Evolutionary conservation across 345 rosid species (phyloP).

Genomic region (Streptanthus diversifolius): DNA sequence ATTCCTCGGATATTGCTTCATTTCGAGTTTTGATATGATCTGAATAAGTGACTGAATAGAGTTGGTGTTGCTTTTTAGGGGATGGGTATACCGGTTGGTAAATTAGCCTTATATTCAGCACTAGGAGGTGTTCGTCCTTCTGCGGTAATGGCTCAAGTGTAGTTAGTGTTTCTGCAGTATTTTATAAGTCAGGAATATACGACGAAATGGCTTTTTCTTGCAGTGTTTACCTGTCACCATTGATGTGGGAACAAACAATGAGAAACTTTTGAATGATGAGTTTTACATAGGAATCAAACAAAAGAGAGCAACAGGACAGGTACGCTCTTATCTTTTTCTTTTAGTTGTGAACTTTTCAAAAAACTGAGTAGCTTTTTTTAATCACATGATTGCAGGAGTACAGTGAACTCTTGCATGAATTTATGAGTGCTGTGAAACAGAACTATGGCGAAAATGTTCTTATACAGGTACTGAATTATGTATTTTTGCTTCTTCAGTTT

Average conservation of each 20-base stretch:
- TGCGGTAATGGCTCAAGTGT: slow-evolving; percentile 37
- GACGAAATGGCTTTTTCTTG: not conserved
- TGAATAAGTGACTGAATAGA: not conserved
- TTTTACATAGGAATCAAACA: slow-evolving; percentile 84
- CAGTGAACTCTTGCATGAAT: slow-evolving; percentile 66
- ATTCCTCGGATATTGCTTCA: not conserved
- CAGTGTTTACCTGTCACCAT: slow-evolving; percentile 86
- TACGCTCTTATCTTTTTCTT: slow-evolving; percentile 9
- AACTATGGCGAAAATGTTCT: slow-evolving; percentile 90
- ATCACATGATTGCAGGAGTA: slow-evolving; percentile 55
- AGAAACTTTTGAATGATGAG: slow-evolving; percentile 71
- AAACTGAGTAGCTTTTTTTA: not conserved
- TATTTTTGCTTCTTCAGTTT: not conserved
- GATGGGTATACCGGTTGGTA: slow-evolving; percentile 93
- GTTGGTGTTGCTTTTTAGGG: slow-evolving; percentile 38
- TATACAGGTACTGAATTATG: slow-evolving; percentile 50
- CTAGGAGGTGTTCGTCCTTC: slow-evolving; percentile 95
- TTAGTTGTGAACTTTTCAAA: not conserved
- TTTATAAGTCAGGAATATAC: not conserved
- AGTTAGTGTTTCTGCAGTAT: not conserved
- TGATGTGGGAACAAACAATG: slow-evolving; percentile 94
- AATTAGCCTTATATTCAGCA: slow-evolving; percentile 75
- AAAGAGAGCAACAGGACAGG: slow-evolving; percentile 79
- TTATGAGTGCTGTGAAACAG: slow-evolving; percentile 88
- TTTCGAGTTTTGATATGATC: not conserved